Conservation (phyloP, 2,329 filamentous ascomycete species). For the Fusarium sacchari region DNA sequence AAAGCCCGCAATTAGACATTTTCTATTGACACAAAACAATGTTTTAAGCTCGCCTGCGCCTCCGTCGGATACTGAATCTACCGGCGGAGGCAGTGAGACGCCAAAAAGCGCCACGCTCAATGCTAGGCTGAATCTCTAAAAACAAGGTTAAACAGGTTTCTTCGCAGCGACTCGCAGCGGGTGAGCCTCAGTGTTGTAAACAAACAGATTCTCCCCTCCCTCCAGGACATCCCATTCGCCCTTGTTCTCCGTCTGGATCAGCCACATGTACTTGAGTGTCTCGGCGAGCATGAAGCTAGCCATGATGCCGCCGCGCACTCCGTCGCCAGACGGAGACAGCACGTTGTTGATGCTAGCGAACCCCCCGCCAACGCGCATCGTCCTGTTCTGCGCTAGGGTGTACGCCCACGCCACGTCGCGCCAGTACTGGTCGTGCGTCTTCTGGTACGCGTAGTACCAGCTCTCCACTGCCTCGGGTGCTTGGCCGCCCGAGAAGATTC, state of each 20-base stretch:
- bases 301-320: slow-evolving; percentile 67
- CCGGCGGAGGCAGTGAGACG: background rate
- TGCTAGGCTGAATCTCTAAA: slow-evolving; percentile 12
- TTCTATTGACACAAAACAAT: background rate
- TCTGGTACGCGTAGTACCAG: slow-evolving; percentile 79
- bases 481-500: background rate
- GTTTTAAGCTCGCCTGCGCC: background rate
- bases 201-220: slow-evolving; percentile 54
- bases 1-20: background rate
- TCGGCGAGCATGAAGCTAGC: slow-evolving; percentile 85
- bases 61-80: background rate
- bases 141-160: slow-evolving; percentile 22
- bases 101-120: background rate
- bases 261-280: slow-evolving; percentile 75
- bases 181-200: slow-evolving; percentile 67
- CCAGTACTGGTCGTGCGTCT: slow-evolving; percentile 73
- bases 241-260: slow-evolving; percentile 65
- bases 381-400: background rate
- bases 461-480: slow-evolving; percentile 76
- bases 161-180: slow-evolving; percentile 49
- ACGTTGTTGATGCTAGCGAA: slow-evolving; percentile 54
- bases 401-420: slow-evolving; percentile 72
- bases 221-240: slow-evolving; percentile 14
- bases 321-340: slow-evolving; percentile 72
- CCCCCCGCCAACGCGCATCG: background rate